Conservation (phyloP, 2,329 filamentous ascomycete genomes). For the Eutypella sp. region DNA sequence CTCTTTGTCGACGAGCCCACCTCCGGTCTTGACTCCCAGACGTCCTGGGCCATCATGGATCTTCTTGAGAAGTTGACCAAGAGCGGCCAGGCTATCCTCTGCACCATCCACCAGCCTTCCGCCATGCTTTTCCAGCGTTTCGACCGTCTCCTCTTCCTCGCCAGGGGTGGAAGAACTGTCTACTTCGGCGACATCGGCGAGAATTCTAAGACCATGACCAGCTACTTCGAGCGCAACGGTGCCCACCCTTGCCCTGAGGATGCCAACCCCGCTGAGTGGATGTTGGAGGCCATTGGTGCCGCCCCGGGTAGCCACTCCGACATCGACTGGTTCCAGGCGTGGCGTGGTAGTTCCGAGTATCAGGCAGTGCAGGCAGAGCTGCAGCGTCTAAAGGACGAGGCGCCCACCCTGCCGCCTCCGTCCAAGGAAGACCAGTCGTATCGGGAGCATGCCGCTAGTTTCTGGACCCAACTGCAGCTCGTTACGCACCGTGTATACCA, state of each 20-base stretch:
- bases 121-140: conserved; percentile 93
- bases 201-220: conserved; percentile 61
- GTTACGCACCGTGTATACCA: conserved; percentile 74
- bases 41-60: conserved; percentile 86
- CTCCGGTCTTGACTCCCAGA: conserved; percentile 88
- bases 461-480: conserved; percentile 60
- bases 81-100: conserved; percentile 88
- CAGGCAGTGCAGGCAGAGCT: conserved; percentile 51
- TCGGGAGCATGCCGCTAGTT: conserved; percentile 77
- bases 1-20: conserved; percentile 95
- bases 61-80: conserved; percentile 86
- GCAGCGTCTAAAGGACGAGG: conserved; percentile 48
- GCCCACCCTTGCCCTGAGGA: conserved; percentile 58
- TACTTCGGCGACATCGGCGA: conserved; percentile 78
- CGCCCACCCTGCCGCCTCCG: conserved; percentile 26
- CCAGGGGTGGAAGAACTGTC: conserved; percentile 69
- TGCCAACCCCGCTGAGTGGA: conserved; percentile 80
- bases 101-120: conserved; percentile 95
- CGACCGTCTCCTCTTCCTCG: conserved; percentile 73
- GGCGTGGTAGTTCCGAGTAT: conserved; percentile 38
- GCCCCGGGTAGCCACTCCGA: conserved; percentile 59
- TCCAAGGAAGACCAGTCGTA: conserved; percentile 41
- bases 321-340: conserved; percentile 61
- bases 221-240: conserved; percentile 73
- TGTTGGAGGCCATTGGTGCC: conserved; percentile 60